Conservation (phyloP, 1,284 basidiomycete genomes). For the Sporisorium graminicola region DNA sequence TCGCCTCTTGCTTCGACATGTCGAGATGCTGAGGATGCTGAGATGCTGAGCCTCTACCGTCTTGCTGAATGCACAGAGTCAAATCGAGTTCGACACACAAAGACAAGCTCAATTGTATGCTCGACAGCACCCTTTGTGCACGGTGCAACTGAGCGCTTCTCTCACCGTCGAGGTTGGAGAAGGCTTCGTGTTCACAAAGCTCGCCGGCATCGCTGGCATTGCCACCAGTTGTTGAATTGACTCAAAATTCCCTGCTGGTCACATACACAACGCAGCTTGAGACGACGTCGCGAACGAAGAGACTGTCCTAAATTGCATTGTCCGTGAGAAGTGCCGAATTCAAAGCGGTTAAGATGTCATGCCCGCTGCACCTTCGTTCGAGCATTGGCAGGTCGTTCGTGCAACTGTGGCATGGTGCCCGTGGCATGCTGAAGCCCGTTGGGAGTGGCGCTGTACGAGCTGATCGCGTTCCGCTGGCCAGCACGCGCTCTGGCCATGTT, state of each 20-base stretch:
- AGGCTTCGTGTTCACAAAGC: background rate
- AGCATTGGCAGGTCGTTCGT: slow-evolving; percentile 10
- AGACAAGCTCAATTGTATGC: background rate
- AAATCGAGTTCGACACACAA: background rate
- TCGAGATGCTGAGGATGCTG: background rate
- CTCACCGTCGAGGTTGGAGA: background rate
- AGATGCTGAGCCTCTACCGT: background rate
- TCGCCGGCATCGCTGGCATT: background rate
- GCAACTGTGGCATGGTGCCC: background rate
- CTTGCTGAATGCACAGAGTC: slow-evolving; percentile 4
- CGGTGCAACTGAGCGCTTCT: background rate
- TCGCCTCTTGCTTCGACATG: background rate
- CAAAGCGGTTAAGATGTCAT: background rate
- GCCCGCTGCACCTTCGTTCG: slow-evolving; percentile 14
- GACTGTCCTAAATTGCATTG: slow-evolving; percentile 8
- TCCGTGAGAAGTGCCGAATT: background rate
- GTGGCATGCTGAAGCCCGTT: slow-evolving; percentile 2
- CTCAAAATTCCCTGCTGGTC: too few species aligned
- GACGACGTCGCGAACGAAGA: background rate
- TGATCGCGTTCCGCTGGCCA: slow-evolving; percentile 10
- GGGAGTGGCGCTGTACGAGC: background rate
- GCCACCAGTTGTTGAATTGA: background rate
- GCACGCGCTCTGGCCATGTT: slow-evolving; percentile 12
- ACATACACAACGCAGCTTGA: too few species aligned
- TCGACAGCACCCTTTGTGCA: background rate